Base-by-base conservation (phyloP, 371 early-diverging fungal species). In the Mortierella sp. region DNA sequence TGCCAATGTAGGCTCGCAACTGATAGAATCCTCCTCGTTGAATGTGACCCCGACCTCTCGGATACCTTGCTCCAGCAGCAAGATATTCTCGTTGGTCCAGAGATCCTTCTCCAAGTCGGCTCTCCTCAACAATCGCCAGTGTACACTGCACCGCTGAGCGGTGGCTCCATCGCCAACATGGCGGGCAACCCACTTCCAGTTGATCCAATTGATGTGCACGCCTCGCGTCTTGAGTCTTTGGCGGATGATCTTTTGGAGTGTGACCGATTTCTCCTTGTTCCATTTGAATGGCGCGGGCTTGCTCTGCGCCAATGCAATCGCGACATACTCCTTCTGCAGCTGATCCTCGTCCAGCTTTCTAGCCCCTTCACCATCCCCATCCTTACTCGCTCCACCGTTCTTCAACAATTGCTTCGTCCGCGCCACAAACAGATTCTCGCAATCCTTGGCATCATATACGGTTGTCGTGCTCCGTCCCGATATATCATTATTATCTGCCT, bases 101-200 rank as follows among this genome's bases (percentile, higher is more conserved):
- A 9, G 47, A 0, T 77, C 78, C 4, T 70, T 76, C 26, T 72
- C 73, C n/a, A 44, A n/a, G 5, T 81, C 80, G 7, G n/a, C 26
- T 50, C 16, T 68, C 34, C 86, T 80, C n/a, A 86, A 44, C 8
- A 38, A 8, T 6, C 80, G 71, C 86, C 86, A 86, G 42, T 86
- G 86, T 2, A 70, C 24, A 34, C 45, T 78, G 50, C 86, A 86
- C 8, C 80, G 70, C 47, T 75, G 72, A 0, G 77, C 73, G 0
- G 82, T 54, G 16, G 70, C 86, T 5, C 78, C 81, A 26, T 68
- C 76, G 2, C 86, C 86, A 2, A 86, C 72, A 78, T 82, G 86
- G 1, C 86, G 77, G 1, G 86, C 82, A 11, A 86, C 86, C 86
- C 86, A 86, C 28, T 74, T 77, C 86, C 86, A 86, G 60, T 86